Evolutionary conservation across 108 stramenopile species (phyloP).

Genomic region (Cyclotella choctawhatcheeana): DNA sequence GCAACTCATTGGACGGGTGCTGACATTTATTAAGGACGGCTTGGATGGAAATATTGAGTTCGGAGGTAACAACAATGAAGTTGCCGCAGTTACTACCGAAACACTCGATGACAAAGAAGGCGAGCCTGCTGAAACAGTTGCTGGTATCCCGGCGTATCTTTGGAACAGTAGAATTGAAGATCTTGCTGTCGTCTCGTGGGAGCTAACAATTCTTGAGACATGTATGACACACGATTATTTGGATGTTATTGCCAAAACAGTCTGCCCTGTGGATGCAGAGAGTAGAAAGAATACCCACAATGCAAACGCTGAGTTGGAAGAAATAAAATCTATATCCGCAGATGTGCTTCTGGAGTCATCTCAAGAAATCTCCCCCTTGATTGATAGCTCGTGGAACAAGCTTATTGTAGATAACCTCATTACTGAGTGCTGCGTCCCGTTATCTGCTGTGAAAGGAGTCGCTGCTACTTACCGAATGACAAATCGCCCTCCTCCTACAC

Average conservation of each 20-base stretch:
- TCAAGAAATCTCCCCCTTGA: constrained; percentile 66
- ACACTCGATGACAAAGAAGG: constrained; percentile 7
- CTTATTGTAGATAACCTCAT: constrained; percentile 78
- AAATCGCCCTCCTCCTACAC: constrained; percentile 84
- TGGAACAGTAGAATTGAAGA: constrained; percentile 81
- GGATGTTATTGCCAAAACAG: constrained; percentile 50
- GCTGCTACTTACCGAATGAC: constrained; percentile 93
- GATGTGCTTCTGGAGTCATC: constrained; percentile 75
- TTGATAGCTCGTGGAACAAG: constrained; percentile 76
- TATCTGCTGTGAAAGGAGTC: constrained; percentile 90
- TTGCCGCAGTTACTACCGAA: constrained; percentile 11
- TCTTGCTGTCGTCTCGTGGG: constrained; percentile 88
- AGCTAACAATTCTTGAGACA: constrained; percentile 77
- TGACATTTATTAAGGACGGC: constrained; percentile 79
- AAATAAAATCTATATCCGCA: constrained; percentile 55
- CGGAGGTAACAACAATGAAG: constrained; percentile 46
- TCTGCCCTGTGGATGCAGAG: constrained; percentile 45
- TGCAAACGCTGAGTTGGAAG: constrained; percentile 45
- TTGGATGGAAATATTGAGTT: constrained; percentile 78
- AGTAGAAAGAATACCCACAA: constrained; percentile 39
- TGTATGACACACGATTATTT: constrained; percentile 71
- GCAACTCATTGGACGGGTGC: constrained; percentile 74
- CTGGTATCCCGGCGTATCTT: constrained; percentile 54
- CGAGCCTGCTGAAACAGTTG: constrained; percentile 19
- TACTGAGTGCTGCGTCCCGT: constrained; percentile 70